These are phyloP conservation scores for Polyporus arcularius DNA, from an alignment of 768 basidiomycete genomes.

Conservation along the genomic window DNA sequence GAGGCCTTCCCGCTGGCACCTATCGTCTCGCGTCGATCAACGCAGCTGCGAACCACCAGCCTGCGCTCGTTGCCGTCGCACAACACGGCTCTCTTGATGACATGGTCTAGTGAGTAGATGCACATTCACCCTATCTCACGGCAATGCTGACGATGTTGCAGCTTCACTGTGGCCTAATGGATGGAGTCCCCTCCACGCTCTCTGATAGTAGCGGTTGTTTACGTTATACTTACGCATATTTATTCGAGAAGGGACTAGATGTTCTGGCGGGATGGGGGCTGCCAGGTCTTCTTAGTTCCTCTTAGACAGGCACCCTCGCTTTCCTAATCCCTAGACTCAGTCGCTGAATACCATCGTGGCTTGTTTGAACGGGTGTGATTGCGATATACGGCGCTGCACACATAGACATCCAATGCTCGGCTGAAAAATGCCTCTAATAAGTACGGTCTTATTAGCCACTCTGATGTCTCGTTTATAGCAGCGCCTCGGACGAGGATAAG, in stretches of 20 bases:
- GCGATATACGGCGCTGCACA: too few relatives aligned
- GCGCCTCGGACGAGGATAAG: too few relatives aligned
- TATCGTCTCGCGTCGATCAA: constrained; percentile 48
- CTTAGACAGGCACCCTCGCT: neutral
- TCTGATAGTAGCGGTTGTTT: neutral
- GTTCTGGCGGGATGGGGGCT: neutral
- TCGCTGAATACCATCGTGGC: neutral
- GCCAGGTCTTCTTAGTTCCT: neutral
- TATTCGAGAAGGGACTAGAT: neutral
- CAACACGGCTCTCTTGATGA: constrained; percentile 47
- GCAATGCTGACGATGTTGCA: neutral
- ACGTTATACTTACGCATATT: neutral
- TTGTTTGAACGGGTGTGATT: too few relatives aligned
- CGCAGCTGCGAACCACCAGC: constrained; percentile 47
- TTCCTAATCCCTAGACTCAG: neutral
- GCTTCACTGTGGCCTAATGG: constrained; percentile 16
- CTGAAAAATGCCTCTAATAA: too few relatives aligned
- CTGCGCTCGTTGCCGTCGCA: constrained; percentile 39
- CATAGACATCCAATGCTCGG: too few relatives aligned
- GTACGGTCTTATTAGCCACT: too few relatives aligned
- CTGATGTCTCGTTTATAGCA: too few relatives aligned
- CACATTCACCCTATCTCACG: neutral
- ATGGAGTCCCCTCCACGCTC: too few relatives aligned
- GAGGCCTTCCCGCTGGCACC: constrained; percentile 44
- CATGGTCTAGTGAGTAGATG: constrained; percentile 36